These are phyloP conservation scores for Ramaria sp. DNA, from an alignment of 768 basidiomycete species.

Conservation along the genomic window DNA sequence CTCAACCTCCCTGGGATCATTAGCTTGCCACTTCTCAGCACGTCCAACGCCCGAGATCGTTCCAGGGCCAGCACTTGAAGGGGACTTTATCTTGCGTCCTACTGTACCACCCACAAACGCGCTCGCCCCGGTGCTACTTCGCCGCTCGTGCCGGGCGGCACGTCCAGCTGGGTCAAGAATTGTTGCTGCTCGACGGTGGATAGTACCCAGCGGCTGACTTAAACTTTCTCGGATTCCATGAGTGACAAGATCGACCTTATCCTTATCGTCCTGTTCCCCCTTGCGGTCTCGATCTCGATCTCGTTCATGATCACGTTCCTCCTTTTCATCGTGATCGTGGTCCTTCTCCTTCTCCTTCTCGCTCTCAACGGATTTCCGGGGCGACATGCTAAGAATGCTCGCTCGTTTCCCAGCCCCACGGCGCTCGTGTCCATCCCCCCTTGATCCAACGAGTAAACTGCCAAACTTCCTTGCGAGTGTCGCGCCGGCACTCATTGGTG, in stretches of 20 bases:
- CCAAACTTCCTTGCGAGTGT: constrained; percentile 66
- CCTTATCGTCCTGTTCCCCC: background rate
- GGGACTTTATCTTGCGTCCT: constrained; percentile 31
- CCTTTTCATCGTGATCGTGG: too few species aligned
- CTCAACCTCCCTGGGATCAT: constrained; percentile 31
- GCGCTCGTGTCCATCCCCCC: constrained; percentile 28
- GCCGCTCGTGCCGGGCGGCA: constrained; percentile 54
- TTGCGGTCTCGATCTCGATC: background rate
- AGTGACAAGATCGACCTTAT: background rate
- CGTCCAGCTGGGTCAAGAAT: constrained; percentile 61
- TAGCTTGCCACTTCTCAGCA: constrained; percentile 20
- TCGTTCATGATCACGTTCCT: background rate
- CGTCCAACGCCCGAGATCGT: too few species aligned
- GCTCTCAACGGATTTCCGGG: constrained; percentile 24
- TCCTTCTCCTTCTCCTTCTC: constrained; percentile 15
- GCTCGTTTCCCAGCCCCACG: constrained; percentile 34
- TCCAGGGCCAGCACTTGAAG: constrained; percentile 15
- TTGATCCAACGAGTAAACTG: constrained; percentile 44
- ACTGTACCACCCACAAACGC: constrained; percentile 49
- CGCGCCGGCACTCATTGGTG: constrained; percentile 41
- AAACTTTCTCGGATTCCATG: constrained; percentile 20
- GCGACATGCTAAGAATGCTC: constrained; percentile 35
- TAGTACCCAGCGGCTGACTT: constrained; percentile 47
- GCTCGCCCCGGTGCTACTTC: constrained; percentile 62
- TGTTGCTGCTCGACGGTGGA: constrained; percentile 69